A percentile compares a stretch with the other conserved stretches of the same genome.
phyloP scores from a whole-genome alignment of 2,329 filamentous ascomycete species.

The Ascochyta pisi region DNA sequence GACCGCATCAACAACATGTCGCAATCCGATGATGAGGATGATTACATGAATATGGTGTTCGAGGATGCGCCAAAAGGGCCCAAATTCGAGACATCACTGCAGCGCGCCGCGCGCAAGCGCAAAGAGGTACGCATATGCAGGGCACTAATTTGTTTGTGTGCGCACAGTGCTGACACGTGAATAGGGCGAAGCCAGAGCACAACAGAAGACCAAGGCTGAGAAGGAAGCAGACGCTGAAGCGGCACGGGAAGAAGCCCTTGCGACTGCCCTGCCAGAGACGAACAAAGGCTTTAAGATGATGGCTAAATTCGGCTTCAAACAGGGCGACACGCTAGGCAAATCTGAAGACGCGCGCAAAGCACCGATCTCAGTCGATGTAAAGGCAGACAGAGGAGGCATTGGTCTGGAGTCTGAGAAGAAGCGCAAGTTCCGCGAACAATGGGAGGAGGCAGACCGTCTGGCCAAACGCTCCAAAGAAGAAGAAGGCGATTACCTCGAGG shows the following conservation, averaged over 20 bases:
- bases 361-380: constrained; percentile 77
- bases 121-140: constrained; percentile 51
- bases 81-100: constrained; percentile 67
- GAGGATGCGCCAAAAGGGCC: constrained; percentile 63
- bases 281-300: constrained; percentile 97
- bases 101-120: constrained; percentile 63
- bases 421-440: constrained; percentile 63
- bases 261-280: constrained; percentile 71
- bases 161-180: constrained; percentile 19
- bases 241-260: constrained; percentile 76
- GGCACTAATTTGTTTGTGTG: neutral
- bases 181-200: constrained; percentile 40
- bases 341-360: constrained; percentile 64
- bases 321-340: constrained; percentile 76
- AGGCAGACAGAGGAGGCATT: constrained; percentile 82
- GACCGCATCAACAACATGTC: constrained; percentile 30
- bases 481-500: constrained; percentile 45
- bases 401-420: constrained; percentile 85
- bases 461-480: constrained; percentile 56
- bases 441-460: constrained; percentile 40
- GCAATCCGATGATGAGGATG: constrained; percentile 75
- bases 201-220: constrained; percentile 78
- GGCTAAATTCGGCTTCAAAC: constrained; percentile 90
- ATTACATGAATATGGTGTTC: constrained; percentile 98
- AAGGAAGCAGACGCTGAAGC: constrained; percentile 75